Base-by-base conservation (phyloP, 495 filamentous ascomycete genomes). In the Cercophora sp. region DNA sequence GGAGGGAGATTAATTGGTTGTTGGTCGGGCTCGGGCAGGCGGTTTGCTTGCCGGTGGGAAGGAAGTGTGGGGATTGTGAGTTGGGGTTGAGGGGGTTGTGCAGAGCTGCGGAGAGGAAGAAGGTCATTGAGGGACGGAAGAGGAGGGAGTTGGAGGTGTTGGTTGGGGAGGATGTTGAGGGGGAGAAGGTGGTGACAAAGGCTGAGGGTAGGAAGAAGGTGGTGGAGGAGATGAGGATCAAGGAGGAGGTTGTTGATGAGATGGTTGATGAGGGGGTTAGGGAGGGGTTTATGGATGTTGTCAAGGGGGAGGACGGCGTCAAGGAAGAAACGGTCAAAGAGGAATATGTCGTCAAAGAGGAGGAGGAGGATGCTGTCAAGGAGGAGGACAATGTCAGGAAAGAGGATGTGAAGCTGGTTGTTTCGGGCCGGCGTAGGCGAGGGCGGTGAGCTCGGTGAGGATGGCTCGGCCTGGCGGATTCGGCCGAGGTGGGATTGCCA, bases 1-100 rank as follows among this genome's bases (percentile, higher is more conserved):
- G 93, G 92, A 88, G 90, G 69, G 90, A 94, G 69, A 95, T 96
- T 62, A 96, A 96, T 64, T 84, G 87, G 71, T 68, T 96, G 66
- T 76, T 97, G 43, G 92, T 97, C 36, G 92, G 92, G 1, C 79
- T 96, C 53, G 92, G 92, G 2, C 92, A 96, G 79, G 68, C 84
- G 8, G 83, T 91, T 4, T 96, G 93, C 70, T 65, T 89, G 55
- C 89, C 91, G 1, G 83, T 94, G 1, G 87, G 86, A 1, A 73
- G 86, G 31, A 79, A 78, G 48, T 96, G 91, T 65, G 89, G 87
- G 27, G 86, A 91, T 25, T 97, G 91, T 67, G 81, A 83, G 58
- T 66, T 96, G 16, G 86, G 85, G 19, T 70, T 84, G 27, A 79
- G 74, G 49, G 84, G 86, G 25, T 65, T 96, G 54, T 98, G 92